Base-by-base conservation (phyloP, 2,329 filamentous ascomycete species). In the Epichloe baconii region DNA sequence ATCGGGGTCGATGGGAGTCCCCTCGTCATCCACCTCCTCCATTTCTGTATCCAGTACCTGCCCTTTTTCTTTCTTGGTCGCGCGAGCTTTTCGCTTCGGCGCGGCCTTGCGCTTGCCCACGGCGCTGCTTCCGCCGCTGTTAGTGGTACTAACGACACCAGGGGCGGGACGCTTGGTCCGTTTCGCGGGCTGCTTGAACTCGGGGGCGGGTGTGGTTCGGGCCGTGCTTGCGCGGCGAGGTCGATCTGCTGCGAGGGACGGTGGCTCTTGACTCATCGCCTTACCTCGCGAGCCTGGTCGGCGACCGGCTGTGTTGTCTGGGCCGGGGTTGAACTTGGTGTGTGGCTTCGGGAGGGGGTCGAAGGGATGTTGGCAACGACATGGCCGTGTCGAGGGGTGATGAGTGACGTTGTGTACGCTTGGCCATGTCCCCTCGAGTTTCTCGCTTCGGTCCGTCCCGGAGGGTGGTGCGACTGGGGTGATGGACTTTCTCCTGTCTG, bases 51-150 rank as follows among this genome's bases (percentile, higher is more conserved):
- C 69, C 47, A 65, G 64, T 51, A 63, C 61, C 59, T 66, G 60
- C 49, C 70, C 67, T 68, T 73, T 71, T 40, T 71, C 71, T 62
- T 72, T 74, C 60, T 71, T 75, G 52, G 70, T 69, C 26, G 68
- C 66, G 44, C 73, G 71, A 49, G 71, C 72, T 66, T 82, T 87
- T 71, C 82, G 86, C 58, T 73, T 77, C 3, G 83, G 82, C 50
- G 83, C 80, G 23, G 79, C 79, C 64, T 85, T 85, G 45, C 86
- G 77, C 68, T 80, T 84, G 53, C 84, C 84, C 52, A 88, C 81
- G 54, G 83, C 86, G 60, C 77, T 80, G 62, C 73, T 80, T 61
- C 78, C 76, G 60, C 78, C 78, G 58, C 75, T 76, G 64, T 73
- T 78, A 37, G 76, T 80, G 56, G 74, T 74, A 63, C 74, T 86